phyloP scores from a whole-genome alignment of 306 rosid species.

The Boehmeria nivea region DNA sequence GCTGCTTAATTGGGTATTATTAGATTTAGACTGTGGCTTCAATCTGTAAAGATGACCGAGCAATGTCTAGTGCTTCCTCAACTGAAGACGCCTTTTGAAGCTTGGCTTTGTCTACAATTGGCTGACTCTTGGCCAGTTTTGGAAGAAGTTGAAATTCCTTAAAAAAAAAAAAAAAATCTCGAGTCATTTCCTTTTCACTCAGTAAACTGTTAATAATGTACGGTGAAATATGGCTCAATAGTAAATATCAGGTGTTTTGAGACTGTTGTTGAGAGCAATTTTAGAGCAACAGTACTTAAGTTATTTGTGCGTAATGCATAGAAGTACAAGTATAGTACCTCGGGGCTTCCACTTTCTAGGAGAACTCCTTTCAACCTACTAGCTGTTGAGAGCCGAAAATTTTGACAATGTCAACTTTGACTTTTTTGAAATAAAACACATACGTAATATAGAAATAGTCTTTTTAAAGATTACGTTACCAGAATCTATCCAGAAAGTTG shows the following conservation, averaged over 20 bases:
- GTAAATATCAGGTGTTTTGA: too few species aligned
- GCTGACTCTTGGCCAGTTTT: slow-evolving; percentile 72
- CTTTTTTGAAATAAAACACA: slow-evolving; percentile 12
- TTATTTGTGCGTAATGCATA: background rate
- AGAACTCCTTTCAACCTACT: slow-evolving; percentile 89
- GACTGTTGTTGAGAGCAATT: background rate
- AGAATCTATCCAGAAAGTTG: slow-evolving; percentile 88
- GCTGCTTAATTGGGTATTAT: slow-evolving; percentile 1
- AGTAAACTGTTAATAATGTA: too few species aligned
- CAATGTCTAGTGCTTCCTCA: slow-evolving; percentile 76
- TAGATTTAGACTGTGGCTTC: slow-evolving; percentile 33
- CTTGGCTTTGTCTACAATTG: slow-evolving; percentile 60
- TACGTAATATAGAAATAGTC: slow-evolving; percentile 2
- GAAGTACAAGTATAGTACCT: slow-evolving; percentile 49
- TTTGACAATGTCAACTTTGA: slow-evolving; percentile 12
- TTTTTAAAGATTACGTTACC: slow-evolving; percentile 38
- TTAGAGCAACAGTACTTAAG: background rate
- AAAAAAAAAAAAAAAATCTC: slow-evolving; percentile 7
- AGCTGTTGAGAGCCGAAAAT: slow-evolving; percentile 36
- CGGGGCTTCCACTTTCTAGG: slow-evolving; percentile 84
- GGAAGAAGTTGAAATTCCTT: slow-evolving; percentile 94
- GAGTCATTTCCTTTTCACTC: too few species aligned
- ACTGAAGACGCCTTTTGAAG: slow-evolving; percentile 75
- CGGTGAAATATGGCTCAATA: too few species aligned
- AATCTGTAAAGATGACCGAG: slow-evolving; percentile 40